Percentiles rank a stretch among this genome's conserved stretches.
These are phyloP conservation scores for Coelastrella sp. DNA, from an alignment of 139 green algal species.

Conservation along the genomic window DNA sequence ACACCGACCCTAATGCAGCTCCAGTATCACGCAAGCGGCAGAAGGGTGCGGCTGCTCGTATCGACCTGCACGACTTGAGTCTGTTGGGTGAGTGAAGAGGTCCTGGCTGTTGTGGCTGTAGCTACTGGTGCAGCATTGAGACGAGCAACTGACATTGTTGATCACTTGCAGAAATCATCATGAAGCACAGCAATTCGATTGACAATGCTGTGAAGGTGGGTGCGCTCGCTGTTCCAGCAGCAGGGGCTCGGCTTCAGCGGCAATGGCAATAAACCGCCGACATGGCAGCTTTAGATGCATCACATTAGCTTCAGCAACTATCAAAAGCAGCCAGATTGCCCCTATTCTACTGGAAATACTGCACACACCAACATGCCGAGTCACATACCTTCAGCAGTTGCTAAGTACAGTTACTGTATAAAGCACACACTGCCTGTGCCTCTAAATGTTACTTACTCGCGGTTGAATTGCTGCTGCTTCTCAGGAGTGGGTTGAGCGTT, in stretches of 20 bases:
- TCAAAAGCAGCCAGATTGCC: neutral
- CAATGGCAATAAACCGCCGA: neutral
- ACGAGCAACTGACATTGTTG: neutral
- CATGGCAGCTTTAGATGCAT: neutral
- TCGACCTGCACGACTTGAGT: conserved; percentile 48
- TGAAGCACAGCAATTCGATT: conserved; percentile 48
- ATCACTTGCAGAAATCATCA: conserved; percentile 49
- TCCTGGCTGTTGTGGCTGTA: neutral
- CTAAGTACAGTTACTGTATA: neutral
- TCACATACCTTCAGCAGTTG: neutral
- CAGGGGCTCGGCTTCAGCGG: neutral
- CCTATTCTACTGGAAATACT: neutral
- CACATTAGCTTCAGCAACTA: too few relatives aligned
- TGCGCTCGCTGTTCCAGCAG: neutral
- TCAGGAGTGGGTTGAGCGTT: conserved; percentile 77
- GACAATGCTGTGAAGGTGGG: conserved; percentile 51
- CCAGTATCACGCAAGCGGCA: conserved; percentile 21
- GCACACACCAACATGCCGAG: neutral
- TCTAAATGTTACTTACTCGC: too few relatives aligned
- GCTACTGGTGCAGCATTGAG: neutral
- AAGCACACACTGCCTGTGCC: too few relatives aligned
- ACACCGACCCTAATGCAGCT: neutral
- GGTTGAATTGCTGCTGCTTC: neutral
- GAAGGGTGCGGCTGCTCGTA: neutral
- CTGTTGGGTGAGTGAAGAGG: conserved; percentile 45